Percentiles rank a stretch among this genome's conserved stretches.
Conservation (phyloP, 78 protist species). For the Acrasis kona region DNA sequence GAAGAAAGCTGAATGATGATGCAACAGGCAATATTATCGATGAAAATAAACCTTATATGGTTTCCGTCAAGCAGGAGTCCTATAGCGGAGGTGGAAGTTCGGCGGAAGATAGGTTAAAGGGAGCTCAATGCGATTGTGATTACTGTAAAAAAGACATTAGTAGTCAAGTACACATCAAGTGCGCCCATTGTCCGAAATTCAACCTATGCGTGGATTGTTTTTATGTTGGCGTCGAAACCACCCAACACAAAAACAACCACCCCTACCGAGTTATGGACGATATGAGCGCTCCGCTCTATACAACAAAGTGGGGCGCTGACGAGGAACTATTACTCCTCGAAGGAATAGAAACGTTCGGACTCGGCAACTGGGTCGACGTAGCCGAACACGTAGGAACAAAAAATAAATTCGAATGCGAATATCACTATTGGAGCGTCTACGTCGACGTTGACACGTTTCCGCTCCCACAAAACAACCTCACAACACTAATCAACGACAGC, state of each 20-base stretch:
- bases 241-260: slow-evolving; percentile 8
- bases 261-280: slow-evolving; percentile 4
- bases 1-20: no score
- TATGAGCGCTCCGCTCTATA: background rate
- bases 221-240: slow-evolving; percentile 10
- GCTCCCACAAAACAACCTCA: slow-evolving; percentile 2
- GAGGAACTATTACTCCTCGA: slow-evolving; percentile 28
- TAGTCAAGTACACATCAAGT: slow-evolving; percentile 2
- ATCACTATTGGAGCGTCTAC: slow-evolving; percentile 18
- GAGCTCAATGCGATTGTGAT: slow-evolving; percentile 9
- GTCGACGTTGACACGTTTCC: slow-evolving; percentile 3
- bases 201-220: slow-evolving; percentile 41
- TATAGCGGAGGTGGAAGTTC: no score
- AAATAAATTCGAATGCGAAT: slow-evolving; percentile 26
- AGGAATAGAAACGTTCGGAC: slow-evolving; percentile 24
- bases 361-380: slow-evolving; percentile 27
- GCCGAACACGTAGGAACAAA: slow-evolving; percentile 30
- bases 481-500: background rate
- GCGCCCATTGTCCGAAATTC: slow-evolving; percentile 35
- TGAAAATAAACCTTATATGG: no score
- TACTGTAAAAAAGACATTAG: slow-evolving; percentile 17
- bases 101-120: background rate
- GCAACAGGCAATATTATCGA: no score
- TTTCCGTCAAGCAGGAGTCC: no score
- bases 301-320: slow-evolving; percentile 9